Evolutionary conservation across 2,329 filamentous ascomycete genomes (phyloP).

Genomic region (Talaromyces sp.): DNA sequence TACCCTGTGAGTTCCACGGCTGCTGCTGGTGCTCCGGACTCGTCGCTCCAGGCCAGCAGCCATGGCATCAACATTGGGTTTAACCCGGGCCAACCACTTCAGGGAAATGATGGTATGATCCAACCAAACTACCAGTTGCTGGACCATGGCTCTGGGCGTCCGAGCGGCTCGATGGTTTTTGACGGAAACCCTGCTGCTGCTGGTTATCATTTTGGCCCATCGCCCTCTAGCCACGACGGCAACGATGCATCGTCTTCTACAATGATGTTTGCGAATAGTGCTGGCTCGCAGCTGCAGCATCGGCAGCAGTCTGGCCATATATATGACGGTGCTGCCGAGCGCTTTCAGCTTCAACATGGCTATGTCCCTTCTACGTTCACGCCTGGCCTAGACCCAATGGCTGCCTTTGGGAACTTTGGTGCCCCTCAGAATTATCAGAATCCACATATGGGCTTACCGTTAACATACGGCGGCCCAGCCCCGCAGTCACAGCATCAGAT

Average conservation of each 20-base stretch:
- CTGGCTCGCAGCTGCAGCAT: constrained; percentile 1
- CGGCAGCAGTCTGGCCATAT: neutral
- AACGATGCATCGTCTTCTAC: neutral
- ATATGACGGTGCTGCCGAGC: neutral
- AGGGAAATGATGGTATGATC: neutral
- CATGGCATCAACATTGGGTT: neutral
- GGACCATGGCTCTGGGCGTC: neutral
- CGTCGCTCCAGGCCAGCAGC: neutral
- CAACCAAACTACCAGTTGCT: neutral
- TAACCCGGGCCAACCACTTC: neutral
- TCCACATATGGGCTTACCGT: neutral
- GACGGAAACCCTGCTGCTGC: neutral
- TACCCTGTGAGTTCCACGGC: neutral
- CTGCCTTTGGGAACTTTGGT: neutral
- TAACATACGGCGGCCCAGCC: constrained; percentile 1
- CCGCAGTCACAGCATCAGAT: neutral
- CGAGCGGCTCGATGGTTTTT: neutral
- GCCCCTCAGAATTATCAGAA: constrained; percentile 1
- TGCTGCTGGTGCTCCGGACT: neutral
- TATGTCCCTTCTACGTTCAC: constrained; percentile 3
- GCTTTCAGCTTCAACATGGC: constrained; percentile 1
- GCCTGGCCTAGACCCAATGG: constrained; percentile 2
- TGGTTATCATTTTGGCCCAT: constrained; percentile 7
- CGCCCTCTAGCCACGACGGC: neutral
- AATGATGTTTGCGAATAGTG: constrained; percentile 1